Base-by-base conservation (phyloP, 768 basidiomycete genomes). In the Neoboletus brunneissimus region DNA sequence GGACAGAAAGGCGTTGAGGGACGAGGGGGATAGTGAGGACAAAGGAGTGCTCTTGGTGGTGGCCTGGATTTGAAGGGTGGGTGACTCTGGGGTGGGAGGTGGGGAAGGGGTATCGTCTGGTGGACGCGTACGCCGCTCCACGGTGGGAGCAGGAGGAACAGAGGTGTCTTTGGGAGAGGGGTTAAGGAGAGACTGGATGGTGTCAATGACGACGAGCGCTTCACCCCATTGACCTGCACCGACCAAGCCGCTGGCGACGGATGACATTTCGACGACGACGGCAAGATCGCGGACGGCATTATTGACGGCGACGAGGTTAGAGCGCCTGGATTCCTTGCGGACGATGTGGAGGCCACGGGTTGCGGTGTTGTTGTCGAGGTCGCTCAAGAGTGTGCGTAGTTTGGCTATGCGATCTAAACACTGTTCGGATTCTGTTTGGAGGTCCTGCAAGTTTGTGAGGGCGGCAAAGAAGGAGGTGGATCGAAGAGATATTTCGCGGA, bases 401-500 rank as follows among this genome's bases (percentile, higher is more conserved):
- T 83, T 78, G 9, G 81, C 76, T 57, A 98, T 91, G 45, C 89
- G 85, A 43, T 78, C 74, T 7, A 98, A 78, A 65, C 94, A 95
- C 47, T 85, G 81, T 47, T 88, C 82, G 0, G 94, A 95, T 68
- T 97, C 93, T 6, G 89, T 83, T 66, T 94, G 93, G 12, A 99
- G 82, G 59, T 93, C 89, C 65, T 97, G 91, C 9, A 99, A 79
- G 71, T 99, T 99, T 8, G 93, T 83, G 37, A 99, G 82, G 8
- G 97, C 97, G 5, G 95, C 88, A 65, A 98, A 99, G 81, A 99
- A 99, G 1, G 94, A 93, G 1, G 91, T 83, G 0, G 94, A 92
- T 15, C 96, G 88, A 11, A 89, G 76, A 10, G 89, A 89, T 44
- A 99, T 95, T 72, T 98, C 97, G 57, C 86, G 86, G 5, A 95